Evolutionary conservation across 78 protist species (phyloP), one percentile per base, ranked within the genome.

Genomic region (Dictyostelium capitatum): DNA sequence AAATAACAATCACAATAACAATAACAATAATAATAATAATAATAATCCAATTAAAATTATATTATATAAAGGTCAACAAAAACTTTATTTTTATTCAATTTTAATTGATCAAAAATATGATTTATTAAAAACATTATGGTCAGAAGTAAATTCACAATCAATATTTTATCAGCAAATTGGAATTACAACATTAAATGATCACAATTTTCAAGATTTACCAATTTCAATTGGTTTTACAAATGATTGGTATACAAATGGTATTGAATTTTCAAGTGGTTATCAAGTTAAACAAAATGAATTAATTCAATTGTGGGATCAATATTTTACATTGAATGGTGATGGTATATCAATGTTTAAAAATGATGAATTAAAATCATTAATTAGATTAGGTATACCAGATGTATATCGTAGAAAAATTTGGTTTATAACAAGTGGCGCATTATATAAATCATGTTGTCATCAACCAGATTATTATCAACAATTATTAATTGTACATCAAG

Each of bases 361-460:
- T 6, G 54, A 85, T 46, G 92, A 89, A n/a, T 47, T 89, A 9
- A 89, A 89, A 54, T 11, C 74, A 9, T 11, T 89, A 43, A 57
- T 89, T 51, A 70, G 81, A 37, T 1, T 46, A 12, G 84, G 94
- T 80, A 62, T 85, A 43, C 94, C 94, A 4, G 91, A 85, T 72
- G 1, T 14, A 2, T 54, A 28, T 3, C 54, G 94, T 20, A n/a
- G 89, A 46, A 54, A 77, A 11, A 65, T 87, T 19, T 94, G 96
- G 96, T 46, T 82, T 8, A 41, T 80, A 15, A 62, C 57, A 23
- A 56, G 80, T 25, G 96, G 96, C 1, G 89, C 96, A 9, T 4
- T 74, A 2, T 64, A 89, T 79, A 85, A 94, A 28, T 6, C 74
- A 12, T 85, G 79, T 48, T 89, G 89, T 20, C 70, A 80, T 64